Evolutionary conservation across 306 rosid species (phyloP).

Genomic region (Senna siamea): DNA sequence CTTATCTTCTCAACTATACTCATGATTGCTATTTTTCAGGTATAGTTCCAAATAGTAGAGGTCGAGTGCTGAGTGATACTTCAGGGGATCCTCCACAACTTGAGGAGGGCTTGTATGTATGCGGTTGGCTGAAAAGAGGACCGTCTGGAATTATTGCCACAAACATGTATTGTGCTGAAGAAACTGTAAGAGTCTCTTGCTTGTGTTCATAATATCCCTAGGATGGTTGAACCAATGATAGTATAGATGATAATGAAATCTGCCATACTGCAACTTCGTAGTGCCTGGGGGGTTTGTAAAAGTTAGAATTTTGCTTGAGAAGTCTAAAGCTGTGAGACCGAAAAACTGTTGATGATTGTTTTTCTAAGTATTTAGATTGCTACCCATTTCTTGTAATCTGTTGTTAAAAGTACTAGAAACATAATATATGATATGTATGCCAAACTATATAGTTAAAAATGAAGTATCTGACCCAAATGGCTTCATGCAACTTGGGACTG

Average conservation of each 20-base stretch:
- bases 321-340: constrained; percentile 7
- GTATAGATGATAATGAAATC: constrained; percentile 13
- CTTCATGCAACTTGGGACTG: not conserved
- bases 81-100: constrained; percentile 46
- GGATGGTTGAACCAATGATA: constrained; percentile 23
- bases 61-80: constrained; percentile 68
- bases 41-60: constrained; percentile 76
- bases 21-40: constrained; percentile 57
- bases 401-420: not conserved
- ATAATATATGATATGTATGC: constrained; percentile 11
- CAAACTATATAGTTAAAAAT: constrained; percentile 1
- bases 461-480: constrained; percentile 2
- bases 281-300: constrained; percentile 6
- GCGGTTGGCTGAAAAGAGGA: constrained; percentile 98
- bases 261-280: not conserved
- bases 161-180: constrained; percentile 88
- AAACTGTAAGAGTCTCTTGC: constrained; percentile 67
- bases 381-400: not conserved
- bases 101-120: constrained; percentile 85
- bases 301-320: constrained; percentile 20
- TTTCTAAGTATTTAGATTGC: constrained; percentile 3
- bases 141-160: constrained; percentile 97
- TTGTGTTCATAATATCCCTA: constrained; percentile 26
- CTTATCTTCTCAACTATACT: not conserved
- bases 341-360: constrained; percentile 4